phyloP scores from a whole-genome alignment of 2,329 filamentous ascomycete genomes.

The Stromatinia cepivora region DNA sequence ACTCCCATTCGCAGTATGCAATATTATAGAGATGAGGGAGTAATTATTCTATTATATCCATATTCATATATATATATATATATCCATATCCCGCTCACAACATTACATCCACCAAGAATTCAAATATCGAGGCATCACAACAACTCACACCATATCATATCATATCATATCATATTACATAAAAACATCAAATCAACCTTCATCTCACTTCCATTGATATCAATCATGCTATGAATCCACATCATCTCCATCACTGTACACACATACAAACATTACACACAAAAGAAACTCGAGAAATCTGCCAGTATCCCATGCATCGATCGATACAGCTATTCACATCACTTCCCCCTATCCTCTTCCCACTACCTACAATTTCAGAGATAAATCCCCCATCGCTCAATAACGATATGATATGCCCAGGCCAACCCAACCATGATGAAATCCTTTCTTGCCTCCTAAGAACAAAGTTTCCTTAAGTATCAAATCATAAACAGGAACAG shows the following conservation, averaged over 20 bases:
- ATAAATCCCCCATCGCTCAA: not conserved
- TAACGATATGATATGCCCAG: not conserved
- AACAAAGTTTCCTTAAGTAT: conserved; percentile 4
- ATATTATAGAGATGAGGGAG: too few species aligned
- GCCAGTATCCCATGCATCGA: not conserved
- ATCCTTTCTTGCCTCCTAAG: not conserved
- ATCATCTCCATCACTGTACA: conserved; percentile 2
- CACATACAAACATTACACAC: not conserved
- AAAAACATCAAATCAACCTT: not conserved
- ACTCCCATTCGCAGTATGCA: too few species aligned
- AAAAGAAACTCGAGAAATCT: not conserved
- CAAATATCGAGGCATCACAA: too few species aligned
- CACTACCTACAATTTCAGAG: not conserved
- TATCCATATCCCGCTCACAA: too few species aligned
- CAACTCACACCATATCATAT: too few species aligned
- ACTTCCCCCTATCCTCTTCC: not conserved
- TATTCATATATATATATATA: too few species aligned
- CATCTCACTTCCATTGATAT: not conserved
- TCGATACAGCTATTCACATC: not conserved
- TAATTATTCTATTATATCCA: too few species aligned
- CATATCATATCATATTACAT: not conserved
- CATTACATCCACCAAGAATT: too few species aligned
- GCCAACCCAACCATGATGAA: not conserved
- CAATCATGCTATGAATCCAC: not conserved
- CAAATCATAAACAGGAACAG: conserved; percentile 15